These are phyloP conservation scores for Claviceps sorghi DNA, from an alignment of 2,329 filamentous ascomycete genomes.

Conservation along the genomic window DNA sequence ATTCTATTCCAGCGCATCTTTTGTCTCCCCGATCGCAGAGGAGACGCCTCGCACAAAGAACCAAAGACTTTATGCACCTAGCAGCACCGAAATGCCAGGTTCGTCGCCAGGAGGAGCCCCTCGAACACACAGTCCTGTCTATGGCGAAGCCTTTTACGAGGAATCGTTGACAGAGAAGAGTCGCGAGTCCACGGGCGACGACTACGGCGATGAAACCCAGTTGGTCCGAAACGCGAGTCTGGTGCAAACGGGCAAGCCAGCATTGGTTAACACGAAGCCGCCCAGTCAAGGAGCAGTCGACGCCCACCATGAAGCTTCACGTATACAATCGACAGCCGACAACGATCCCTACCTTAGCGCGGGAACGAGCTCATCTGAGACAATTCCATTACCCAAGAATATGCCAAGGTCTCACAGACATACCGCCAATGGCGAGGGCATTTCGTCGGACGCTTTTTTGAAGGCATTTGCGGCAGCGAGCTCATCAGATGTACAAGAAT, in stretches of 20 bases:
- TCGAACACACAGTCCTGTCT: conserved; percentile 28
- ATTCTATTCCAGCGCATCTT: conserved; percentile 51
- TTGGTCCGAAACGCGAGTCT: conserved; percentile 48
- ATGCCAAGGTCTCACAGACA: conserved; percentile 8
- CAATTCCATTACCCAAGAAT: conserved; percentile 18
- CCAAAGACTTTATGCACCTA: conserved; percentile 55
- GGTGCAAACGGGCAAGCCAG: conserved; percentile 44
- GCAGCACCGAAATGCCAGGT: conserved; percentile 55
- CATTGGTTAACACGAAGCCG: conserved; percentile 31
- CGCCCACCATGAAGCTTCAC: conserved; percentile 20
- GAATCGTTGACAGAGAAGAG: conserved; percentile 32
- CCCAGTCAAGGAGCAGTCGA: conserved; percentile 3
- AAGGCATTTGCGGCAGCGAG: conserved; percentile 36
- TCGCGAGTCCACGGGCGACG: conserved; percentile 25
- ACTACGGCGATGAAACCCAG: conserved; percentile 39
- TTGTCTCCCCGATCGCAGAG: conserved; percentile 63
- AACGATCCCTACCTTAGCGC: conserved; percentile 33
- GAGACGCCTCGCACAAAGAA: conserved; percentile 45
- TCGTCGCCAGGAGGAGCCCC: conserved; percentile 42
- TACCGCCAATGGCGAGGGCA: conserved; percentile 8
- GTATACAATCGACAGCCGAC: conserved; percentile 26
- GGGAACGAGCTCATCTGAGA: conserved; percentile 32
- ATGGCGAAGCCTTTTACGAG: conserved; percentile 36
- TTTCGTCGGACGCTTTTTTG: conserved; percentile 33
- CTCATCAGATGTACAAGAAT: conserved; percentile 25